These are phyloP conservation scores for Casaregolazyma lundiana DNA, from an alignment of 1,139 yeast species.

Conservation along the genomic window DNA sequence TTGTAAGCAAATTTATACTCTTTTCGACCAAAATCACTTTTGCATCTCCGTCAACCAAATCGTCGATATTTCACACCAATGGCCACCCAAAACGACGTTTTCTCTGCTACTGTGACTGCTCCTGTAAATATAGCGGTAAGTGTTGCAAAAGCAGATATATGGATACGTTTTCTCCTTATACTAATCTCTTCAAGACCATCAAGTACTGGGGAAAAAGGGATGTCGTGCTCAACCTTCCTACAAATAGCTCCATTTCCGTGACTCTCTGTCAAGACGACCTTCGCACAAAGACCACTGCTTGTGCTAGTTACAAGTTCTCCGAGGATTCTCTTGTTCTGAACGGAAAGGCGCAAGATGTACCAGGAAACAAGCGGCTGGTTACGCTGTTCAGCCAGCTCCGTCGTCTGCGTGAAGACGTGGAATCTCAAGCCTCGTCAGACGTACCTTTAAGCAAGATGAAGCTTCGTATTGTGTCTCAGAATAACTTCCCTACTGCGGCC, in stretches of 20 bases:
- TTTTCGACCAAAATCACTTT: no score
- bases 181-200: conserved; percentile 49
- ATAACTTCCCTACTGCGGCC: conserved; percentile 98
- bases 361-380: conserved; percentile 60
- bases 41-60: no score
- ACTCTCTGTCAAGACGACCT: conserved; percentile 87
- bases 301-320: conserved; percentile 53
- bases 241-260: conserved; percentile 92
- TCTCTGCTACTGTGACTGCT: conserved; percentile 82
- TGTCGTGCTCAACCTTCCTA: conserved; percentile 78
- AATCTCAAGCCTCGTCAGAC: conserved; percentile 44
- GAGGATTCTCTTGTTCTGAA: conserved; percentile 79
- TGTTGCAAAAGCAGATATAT: conserved; percentile 20
- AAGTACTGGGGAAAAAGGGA: conserved; percentile 99
- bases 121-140: conserved; percentile 95
- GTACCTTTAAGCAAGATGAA: conserved; percentile 62
- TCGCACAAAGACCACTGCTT: conserved; percentile 85
- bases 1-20: no score
- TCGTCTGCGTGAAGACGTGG: conserved; percentile 51
- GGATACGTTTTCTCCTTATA: background rate
- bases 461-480: conserved; percentile 82
- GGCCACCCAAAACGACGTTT: conserved; percentile 29
- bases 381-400: conserved; percentile 79
- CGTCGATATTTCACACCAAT: conserved; percentile 7
- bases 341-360: conserved; percentile 64